A percentile compares a stretch with the other conserved stretches of the same genome.
Evolutionary conservation across 2,329 filamentous ascomycete species (phyloP).

Genomic region (Colletotrichum lini): DNA sequence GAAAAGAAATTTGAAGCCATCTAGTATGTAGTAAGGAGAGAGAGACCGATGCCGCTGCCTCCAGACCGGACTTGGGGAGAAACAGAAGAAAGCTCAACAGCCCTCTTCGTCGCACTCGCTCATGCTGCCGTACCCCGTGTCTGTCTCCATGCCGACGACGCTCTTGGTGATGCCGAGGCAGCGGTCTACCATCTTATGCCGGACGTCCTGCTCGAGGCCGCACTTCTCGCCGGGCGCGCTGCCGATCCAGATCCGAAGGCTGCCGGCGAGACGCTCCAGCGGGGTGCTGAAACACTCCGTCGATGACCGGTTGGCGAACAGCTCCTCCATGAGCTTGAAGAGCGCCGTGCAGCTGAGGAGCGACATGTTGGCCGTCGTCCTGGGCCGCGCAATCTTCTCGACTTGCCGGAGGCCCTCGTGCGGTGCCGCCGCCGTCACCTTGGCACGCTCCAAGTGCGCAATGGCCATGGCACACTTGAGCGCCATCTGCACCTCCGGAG

Average conservation of each 20-base stretch:
- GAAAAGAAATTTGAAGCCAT: slow-evolving; percentile 11
- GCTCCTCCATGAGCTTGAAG: slow-evolving; percentile 70
- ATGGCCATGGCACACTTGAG: slow-evolving; percentile 73
- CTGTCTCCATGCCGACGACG: slow-evolving; percentile 71
- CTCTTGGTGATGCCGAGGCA: slow-evolving; percentile 70
- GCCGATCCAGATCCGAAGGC: slow-evolving; percentile 73
- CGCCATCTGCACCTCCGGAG: slow-evolving; percentile 69
- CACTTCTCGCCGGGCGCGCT: slow-evolving; percentile 64
- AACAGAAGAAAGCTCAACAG: slow-evolving; percentile 24
- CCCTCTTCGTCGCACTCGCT: slow-evolving; percentile 61
- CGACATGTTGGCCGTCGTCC: slow-evolving; percentile 60
- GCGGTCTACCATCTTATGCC: slow-evolving; percentile 67
- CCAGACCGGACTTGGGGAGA: neutral
- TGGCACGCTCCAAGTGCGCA: slow-evolving; percentile 67
- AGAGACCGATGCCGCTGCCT: slow-evolving; percentile 2
- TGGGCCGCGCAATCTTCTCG: slow-evolving; percentile 62
- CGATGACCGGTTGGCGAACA: slow-evolving; percentile 63
- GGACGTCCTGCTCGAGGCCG: slow-evolving; percentile 66
- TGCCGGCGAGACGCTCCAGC: slow-evolving; percentile 71
- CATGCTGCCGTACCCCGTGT: slow-evolving; percentile 73
- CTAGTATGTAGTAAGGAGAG: slow-evolving; percentile 30
- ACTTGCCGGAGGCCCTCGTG: slow-evolving; percentile 63
- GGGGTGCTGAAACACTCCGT: slow-evolving; percentile 62
- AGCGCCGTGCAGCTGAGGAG: slow-evolving; percentile 73
- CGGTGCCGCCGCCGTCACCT: slow-evolving; percentile 55